phyloP scores from a whole-genome alignment of 805 yeast genomes.

The Candida insectorum region DNA sequence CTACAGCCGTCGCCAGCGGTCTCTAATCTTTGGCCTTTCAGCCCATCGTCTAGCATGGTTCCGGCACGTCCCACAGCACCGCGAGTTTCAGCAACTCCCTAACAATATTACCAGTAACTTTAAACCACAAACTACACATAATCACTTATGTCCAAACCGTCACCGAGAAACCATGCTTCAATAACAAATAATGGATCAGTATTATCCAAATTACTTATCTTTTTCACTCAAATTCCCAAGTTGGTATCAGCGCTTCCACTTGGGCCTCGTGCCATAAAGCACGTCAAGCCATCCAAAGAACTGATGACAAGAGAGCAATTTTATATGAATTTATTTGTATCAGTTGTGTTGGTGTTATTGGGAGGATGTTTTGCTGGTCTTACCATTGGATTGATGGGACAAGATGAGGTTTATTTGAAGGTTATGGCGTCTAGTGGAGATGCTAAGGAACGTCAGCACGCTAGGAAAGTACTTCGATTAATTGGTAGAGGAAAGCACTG shows the following conservation, averaged over 20 bases:
- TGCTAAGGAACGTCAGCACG: slow-evolving; percentile 59
- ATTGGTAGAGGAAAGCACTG: slow-evolving; percentile 89
- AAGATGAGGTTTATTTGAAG: slow-evolving; percentile 90
- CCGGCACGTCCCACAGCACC: no score
- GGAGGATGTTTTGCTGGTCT: slow-evolving; percentile 94
- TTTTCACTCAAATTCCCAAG: slow-evolving; percentile 30
- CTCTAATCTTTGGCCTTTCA: no score
- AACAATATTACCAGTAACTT: no score
- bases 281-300: slow-evolving; percentile 11
- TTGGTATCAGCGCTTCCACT: slow-evolving; percentile 36
- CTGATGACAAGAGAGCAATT: slow-evolving; percentile 37
- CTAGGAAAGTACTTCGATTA: slow-evolving; percentile 66
- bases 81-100: no score
- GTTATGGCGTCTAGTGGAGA: slow-evolving; percentile 91
- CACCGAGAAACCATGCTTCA: slow-evolving; percentile 29
- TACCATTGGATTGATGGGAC: slow-evolving; percentile 97
- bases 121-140: no score
- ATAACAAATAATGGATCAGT: slow-evolving; percentile 16
- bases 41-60: no score
- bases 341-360: slow-evolving; percentile 59
- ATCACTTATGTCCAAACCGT: slow-evolving; percentile 11
- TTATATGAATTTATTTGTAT: slow-evolving; percentile 48
- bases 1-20: no score
- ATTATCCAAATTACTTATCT: slow-evolving; percentile 26
- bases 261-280: slow-evolving; percentile 9